phyloP scores from a whole-genome alignment of 441 rosid species.

The Rhodomyrtus psidioides region DNA sequence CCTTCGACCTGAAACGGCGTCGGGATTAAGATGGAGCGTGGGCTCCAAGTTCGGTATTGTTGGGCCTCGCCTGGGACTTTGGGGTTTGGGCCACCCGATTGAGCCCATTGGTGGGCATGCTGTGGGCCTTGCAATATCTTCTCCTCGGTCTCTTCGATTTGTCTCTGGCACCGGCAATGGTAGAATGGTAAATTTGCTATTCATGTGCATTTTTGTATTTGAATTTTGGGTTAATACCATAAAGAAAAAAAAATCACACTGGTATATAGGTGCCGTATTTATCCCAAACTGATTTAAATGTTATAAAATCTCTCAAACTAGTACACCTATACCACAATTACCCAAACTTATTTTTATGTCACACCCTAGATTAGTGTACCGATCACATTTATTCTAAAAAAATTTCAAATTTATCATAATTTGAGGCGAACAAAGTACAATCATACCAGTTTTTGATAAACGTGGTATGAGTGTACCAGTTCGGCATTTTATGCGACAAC shows the following conservation, averaged over 20 bases:
- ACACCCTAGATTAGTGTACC: too few relatives aligned
- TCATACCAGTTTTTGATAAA: too few relatives aligned
- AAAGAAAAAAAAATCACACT: background rate
- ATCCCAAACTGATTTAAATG: background rate
- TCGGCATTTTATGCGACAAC: too few relatives aligned
- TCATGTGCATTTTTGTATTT: background rate
- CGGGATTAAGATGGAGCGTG: background rate
- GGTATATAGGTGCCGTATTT: background rate
- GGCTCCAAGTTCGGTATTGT: background rate
- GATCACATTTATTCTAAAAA: too few relatives aligned
- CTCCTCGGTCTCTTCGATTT: background rate
- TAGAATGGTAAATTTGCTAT: background rate
- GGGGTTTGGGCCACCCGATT: background rate
- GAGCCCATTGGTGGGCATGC: background rate
- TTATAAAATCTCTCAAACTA: background rate
- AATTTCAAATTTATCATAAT: too few relatives aligned
- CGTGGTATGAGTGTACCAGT: too few relatives aligned
- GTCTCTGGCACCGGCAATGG: background rate
- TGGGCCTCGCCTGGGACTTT: background rate
- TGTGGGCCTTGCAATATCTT: background rate
- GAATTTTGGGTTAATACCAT: background rate
- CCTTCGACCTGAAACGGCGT: background rate
- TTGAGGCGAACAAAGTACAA: too few relatives aligned
- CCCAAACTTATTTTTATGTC: too few relatives aligned
- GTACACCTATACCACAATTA: too few relatives aligned